phyloP scores from a whole-genome alignment of 2,329 filamentous ascomycete genomes.

The Penicillium sp. region DNA sequence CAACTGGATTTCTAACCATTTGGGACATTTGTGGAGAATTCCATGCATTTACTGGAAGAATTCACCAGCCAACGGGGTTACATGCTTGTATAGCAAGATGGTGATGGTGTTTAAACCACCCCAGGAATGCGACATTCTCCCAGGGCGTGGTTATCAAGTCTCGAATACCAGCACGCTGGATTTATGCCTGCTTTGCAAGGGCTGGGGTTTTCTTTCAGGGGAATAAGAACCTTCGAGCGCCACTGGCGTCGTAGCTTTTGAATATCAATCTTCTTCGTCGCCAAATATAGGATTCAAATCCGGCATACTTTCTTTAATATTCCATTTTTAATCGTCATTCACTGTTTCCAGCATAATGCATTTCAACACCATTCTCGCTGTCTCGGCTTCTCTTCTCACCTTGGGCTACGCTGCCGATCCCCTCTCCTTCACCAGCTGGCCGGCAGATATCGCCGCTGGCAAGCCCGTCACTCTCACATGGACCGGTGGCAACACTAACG shows the following conservation, averaged over 20 bases:
- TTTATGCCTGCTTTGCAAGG: constrained; percentile 8
- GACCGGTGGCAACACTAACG: constrained; percentile 41
- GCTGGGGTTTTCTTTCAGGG: constrained; percentile 1
- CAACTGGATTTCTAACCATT: background rate
- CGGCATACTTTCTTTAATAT: constrained; percentile 15
- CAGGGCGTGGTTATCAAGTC: constrained; percentile 9
- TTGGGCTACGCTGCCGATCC: constrained; percentile 48
- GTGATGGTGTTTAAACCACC: constrained; percentile 5
- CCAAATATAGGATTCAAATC: constrained; percentile 3
- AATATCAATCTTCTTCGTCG: constrained; percentile 7
- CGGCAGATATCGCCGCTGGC: constrained; percentile 50
- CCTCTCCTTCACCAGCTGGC: constrained; percentile 55
- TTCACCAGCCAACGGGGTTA: background rate
- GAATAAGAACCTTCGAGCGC: constrained; percentile 22
- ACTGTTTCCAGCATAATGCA: constrained; percentile 46
- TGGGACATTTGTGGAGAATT: background rate
- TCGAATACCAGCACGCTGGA: constrained; percentile 13
- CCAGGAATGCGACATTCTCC: constrained; percentile 27
- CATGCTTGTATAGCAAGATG: constrained; percentile 6
- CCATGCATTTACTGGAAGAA: background rate
- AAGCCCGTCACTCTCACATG: constrained; percentile 51
- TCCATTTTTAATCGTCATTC: background rate
- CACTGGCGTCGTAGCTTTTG: constrained; percentile 5
- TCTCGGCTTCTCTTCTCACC: constrained; percentile 43
- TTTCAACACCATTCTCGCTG: constrained; percentile 51